phyloP scores from a whole-genome alignment of 2,329 filamentous ascomycete genomes.

The Venturia effusa region DNA sequence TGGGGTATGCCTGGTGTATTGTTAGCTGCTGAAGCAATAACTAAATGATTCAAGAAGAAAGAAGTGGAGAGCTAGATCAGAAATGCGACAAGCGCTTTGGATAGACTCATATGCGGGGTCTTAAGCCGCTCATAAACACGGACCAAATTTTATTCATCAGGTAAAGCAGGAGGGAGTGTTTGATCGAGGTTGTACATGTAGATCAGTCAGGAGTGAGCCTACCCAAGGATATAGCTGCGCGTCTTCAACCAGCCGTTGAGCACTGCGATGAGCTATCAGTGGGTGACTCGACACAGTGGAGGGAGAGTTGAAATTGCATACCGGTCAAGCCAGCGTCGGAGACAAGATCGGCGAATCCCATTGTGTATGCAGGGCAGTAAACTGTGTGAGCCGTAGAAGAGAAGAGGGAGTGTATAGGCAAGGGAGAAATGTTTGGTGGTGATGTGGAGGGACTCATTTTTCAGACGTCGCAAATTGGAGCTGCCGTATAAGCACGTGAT shows the following conservation, averaged over 20 bases:
- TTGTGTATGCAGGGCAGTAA: slow-evolving; percentile 26
- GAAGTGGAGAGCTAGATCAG: slow-evolving; percentile 41
- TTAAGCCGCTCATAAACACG: slow-evolving; percentile 94
- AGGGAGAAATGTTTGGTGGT: neutral
- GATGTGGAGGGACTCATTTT: neutral
- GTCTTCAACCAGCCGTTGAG: slow-evolving; percentile 65
- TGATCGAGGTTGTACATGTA: slow-evolving; percentile 11
- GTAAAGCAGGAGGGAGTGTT: slow-evolving; percentile 21
- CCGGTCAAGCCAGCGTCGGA: slow-evolving; percentile 53
- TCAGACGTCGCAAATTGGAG: neutral
- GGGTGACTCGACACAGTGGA: slow-evolving; percentile 13
- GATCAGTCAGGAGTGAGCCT: slow-evolving; percentile 34
- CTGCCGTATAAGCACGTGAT: neutral
- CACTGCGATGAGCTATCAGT: slow-evolving; percentile 31
- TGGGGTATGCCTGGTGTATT: slow-evolving; percentile 45
- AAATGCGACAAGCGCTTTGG: slow-evolving; percentile 67
- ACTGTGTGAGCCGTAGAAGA: neutral
- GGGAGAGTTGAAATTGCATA: slow-evolving; percentile 28
- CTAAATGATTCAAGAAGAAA: neutral
- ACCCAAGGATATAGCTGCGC: slow-evolving; percentile 76
- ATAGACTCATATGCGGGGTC: slow-evolving; percentile 74
- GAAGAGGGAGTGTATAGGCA: neutral
- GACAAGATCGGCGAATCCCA: slow-evolving; percentile 61
- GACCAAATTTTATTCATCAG: slow-evolving; percentile 86
- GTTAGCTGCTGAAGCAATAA: slow-evolving; percentile 14